Conservation (phyloP, 2,329 filamentous ascomycete species). For the Aspergillus pseudonomiae region DNA sequence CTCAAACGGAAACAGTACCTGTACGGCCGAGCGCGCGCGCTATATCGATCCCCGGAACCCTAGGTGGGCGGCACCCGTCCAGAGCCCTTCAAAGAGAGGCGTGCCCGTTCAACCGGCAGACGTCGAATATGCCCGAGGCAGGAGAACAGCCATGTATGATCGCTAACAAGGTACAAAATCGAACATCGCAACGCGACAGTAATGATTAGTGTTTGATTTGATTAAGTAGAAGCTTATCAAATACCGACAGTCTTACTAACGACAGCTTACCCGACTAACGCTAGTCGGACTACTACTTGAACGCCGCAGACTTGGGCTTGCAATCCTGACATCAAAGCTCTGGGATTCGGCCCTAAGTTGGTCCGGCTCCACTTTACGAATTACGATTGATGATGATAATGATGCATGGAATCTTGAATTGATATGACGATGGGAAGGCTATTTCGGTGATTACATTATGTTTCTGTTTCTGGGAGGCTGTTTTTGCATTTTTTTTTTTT, state of each 20-base stretch:
- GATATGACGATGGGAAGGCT: not conserved
- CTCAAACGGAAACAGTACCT: slow-evolving; percentile 5
- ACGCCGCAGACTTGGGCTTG: not conserved
- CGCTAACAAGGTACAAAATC: slow-evolving; percentile 7
- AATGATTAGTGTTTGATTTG: not conserved
- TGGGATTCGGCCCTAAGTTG: not conserved
- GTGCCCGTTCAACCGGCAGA: slow-evolving; percentile 6
- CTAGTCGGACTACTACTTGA: not conserved
- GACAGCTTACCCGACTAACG: not conserved
- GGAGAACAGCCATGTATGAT: slow-evolving; percentile 20
- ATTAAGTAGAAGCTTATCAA: slow-evolving; percentile 1
- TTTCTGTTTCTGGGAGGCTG: not conserved
- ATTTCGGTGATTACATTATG: not conserved
- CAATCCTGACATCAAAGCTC: not conserved
- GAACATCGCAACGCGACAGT: not conserved
- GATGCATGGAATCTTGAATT: not conserved
- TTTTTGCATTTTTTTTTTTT: not conserved
- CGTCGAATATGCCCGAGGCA: slow-evolving; percentile 13
- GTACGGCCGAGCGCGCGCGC: not conserved
- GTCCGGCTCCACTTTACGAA: not conserved
- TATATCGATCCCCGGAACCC: slow-evolving; percentile 6
- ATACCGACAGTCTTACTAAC: not conserved
- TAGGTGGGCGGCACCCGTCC: slow-evolving; percentile 10
- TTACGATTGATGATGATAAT: not conserved
- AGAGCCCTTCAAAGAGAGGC: slow-evolving; percentile 4